Evolutionary conservation across 2,329 filamentous ascomycete species (phyloP).

Genomic region (Coniochaeta hoffmannii): DNA sequence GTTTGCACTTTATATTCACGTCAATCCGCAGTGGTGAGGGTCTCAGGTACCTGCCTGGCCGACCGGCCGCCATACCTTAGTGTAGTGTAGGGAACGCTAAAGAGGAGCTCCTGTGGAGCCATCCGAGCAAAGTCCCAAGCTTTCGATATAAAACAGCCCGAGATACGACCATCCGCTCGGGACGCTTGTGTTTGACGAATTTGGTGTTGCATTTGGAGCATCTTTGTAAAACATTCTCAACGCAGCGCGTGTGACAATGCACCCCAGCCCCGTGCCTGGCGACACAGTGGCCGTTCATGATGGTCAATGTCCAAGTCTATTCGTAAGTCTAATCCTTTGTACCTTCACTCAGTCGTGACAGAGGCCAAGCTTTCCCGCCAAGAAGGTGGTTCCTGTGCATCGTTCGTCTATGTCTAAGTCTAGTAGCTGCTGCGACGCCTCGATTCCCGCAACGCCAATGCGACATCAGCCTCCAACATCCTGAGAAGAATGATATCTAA

Average conservation of each 20-base stretch:
- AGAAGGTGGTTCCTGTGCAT: conserved; percentile 2
- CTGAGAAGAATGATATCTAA: not conserved
- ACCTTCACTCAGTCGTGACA: not conserved
- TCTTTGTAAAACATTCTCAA: not conserved
- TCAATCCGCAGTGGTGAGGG: not conserved
- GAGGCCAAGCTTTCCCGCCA: conserved; percentile 9
- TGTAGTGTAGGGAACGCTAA: not conserved
- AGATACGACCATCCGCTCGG: not conserved
- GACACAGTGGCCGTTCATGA: not conserved
- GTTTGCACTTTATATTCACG: not conserved
- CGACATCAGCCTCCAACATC: not conserved
- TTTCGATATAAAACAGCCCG: no score
- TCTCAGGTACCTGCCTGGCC: not conserved
- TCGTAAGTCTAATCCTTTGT: no score
- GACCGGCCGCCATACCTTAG: no score
- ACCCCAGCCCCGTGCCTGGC: not conserved
- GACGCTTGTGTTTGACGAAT: not conserved
- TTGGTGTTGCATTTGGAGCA: not conserved
- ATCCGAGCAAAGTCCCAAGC: not conserved
- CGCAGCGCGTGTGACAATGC: not conserved
- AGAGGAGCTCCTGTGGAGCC: not conserved
- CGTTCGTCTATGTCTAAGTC: no score
- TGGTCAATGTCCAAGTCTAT: no score
- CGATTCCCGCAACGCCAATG: not conserved
- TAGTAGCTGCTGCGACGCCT: not conserved